Base-by-base conservation (phyloP, 768 basidiomycete genomes). In the Pholiota molesta region DNA sequence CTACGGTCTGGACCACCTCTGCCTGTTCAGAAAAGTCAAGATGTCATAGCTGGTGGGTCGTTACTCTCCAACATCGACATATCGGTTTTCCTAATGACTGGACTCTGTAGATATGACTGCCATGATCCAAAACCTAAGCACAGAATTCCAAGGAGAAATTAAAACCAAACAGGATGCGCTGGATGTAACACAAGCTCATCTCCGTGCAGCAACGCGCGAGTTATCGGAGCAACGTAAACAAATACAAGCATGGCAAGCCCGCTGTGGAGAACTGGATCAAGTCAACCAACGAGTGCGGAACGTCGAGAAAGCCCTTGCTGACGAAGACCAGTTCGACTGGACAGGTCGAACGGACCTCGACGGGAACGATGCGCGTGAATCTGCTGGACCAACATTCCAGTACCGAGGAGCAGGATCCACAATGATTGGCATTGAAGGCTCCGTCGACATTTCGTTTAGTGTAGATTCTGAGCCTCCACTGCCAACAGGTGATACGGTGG, bases 171-270 rank as follows among this genome's bases (percentile, higher is more conserved):
- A 95, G 74, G 93, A 94, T 65, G 81, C 85, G 19, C 85, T 98
- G n/a, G 93, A 94, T 62, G 85, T 90, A 17, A 94, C 90, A 11
- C 93, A 94, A 73, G 87, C 86, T 4, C 90, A 95, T 66, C 86
- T 99, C 11, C 90, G 92, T 28, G 89, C 90, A 13, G 92, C 95
- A 1, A 98, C 97, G 2, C 89, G 92, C 57, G 90, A 94, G 66
- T 86, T 99, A 21, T 89, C 95, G 0, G 92, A 95, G 66, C 92
- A 95, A 71, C 89, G 97, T 49, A 90, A 89, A 68, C 90, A 94
- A 67, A 88, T 97, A 39, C 86, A 89, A 65, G 67, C 79, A 5
- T 92, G 92, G 87, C 91, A 95, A 72, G 70, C 75, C 0, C 83
- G 85, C 39, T 89, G 91, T 62, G 83, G 80, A 9, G 91, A 95